phyloP scores from a whole-genome alignment of 345 rosid species.

The Citropsis articulata region DNA sequence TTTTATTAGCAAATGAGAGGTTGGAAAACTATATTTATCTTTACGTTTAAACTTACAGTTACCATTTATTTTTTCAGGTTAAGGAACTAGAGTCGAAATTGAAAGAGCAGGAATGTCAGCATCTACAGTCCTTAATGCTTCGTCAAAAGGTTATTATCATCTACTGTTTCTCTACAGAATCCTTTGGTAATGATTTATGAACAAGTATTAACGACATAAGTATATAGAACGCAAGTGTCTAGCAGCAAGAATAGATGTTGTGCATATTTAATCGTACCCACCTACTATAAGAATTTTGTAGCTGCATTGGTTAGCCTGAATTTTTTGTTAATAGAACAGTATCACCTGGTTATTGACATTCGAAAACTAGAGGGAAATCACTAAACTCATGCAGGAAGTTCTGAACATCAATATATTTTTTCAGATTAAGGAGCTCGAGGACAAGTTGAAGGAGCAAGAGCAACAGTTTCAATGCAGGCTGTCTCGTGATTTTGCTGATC shows the following conservation, averaged over 20 bases:
- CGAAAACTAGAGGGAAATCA: background rate
- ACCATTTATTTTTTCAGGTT: slow-evolving; percentile 35
- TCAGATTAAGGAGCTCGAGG: slow-evolving; percentile 88
- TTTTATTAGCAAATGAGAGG: background rate
- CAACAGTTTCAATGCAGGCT: slow-evolving; percentile 39
- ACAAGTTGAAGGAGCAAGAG: slow-evolving; percentile 70
- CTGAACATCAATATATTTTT: background rate
- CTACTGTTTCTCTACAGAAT: background rate
- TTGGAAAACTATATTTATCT: background rate
- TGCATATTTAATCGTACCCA: background rate
- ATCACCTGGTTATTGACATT: background rate
- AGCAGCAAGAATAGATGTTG: background rate
- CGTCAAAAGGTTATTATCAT: slow-evolving; percentile 41
- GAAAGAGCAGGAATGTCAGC: slow-evolving; percentile 48
- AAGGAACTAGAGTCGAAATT: slow-evolving; percentile 64
- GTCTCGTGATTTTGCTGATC: slow-evolving; percentile 36
- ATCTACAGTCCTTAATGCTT: slow-evolving; percentile 48
- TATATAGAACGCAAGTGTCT: background rate
- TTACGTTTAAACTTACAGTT: background rate
- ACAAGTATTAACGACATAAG: background rate
- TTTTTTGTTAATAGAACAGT: background rate
- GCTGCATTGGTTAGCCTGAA: background rate
- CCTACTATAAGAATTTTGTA: background rate
- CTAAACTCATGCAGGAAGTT: background rate
- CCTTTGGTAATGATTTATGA: background rate